phyloP scores from a whole-genome alignment of 2,329 filamentous ascomycete genomes.

The Paradendryphiella salina region DNA sequence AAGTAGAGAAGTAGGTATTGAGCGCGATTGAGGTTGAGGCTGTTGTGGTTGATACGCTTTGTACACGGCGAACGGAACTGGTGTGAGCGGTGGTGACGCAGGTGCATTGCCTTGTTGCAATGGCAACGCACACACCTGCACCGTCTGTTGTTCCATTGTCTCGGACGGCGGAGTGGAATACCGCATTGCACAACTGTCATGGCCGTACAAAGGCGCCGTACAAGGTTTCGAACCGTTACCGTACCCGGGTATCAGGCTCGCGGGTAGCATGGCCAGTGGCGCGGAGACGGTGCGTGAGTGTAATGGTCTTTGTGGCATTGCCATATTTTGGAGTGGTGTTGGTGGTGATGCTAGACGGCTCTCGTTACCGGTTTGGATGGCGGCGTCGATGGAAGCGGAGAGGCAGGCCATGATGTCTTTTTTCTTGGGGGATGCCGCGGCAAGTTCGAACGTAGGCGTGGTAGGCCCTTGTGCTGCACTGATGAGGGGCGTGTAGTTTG shows the following conservation, averaged over 20 bases:
- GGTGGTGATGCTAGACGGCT: constrained; percentile 1
- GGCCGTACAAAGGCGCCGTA: not conserved
- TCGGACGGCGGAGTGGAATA: not conserved
- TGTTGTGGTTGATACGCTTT: constrained; percentile 28
- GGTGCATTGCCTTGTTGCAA: not conserved
- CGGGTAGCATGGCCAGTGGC: not conserved
- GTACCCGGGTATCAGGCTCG: not conserved
- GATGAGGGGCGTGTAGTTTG: not conserved
- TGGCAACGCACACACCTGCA: not conserved
- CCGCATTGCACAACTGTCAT: too few relatives aligned
- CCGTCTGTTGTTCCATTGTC: too few relatives aligned
- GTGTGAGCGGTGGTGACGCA: constrained; percentile 10
- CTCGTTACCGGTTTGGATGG: constrained; percentile 2
- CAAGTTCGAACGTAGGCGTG: constrained; percentile 20
- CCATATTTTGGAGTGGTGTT: not conserved
- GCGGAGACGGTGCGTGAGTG: not conserved
- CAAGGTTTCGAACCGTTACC: not conserved
- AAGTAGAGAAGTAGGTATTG: not conserved
- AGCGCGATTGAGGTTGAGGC: not conserved
- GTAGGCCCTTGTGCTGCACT: not conserved
- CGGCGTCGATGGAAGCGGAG: constrained; percentile 20
- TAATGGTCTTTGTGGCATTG: too few relatives aligned
- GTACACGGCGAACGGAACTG: constrained; percentile 15
- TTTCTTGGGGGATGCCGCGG: constrained; percentile 1
- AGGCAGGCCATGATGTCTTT: constrained; percentile 24